Evolutionary conservation across 1,284 basidiomycete genomes (phyloP).

Genomic region (Neonothopanus nambi): DNA sequence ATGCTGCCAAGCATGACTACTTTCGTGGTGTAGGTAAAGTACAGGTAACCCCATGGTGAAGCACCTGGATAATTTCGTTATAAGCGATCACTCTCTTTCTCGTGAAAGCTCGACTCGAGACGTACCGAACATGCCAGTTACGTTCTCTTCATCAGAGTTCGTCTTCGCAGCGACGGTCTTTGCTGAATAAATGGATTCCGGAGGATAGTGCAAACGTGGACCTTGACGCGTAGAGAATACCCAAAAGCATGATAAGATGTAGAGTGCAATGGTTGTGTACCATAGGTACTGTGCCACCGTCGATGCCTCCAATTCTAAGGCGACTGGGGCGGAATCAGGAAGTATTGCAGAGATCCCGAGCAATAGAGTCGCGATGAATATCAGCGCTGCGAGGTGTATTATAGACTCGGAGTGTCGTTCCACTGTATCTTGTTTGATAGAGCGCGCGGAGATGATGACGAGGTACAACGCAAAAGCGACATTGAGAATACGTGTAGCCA

Average conservation of each 20-base stretch:
- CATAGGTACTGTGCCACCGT: conserved; percentile 37
- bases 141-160: conserved; percentile 61
- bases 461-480: conserved; percentile 62
- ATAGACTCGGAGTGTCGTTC: conserved; percentile 60
- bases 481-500: conserved; percentile 50
- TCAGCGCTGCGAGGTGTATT: conserved; percentile 64
- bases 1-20: conserved; percentile 81
- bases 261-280: conserved; percentile 51
- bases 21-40: conserved; percentile 84
- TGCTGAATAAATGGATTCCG: conserved; percentile 70
- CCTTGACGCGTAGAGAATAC: conserved; percentile 67
- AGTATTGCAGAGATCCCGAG: conserved; percentile 54
- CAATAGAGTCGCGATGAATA: conserved; percentile 52
- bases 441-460: conserved; percentile 50
- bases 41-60: conserved; percentile 59
- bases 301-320: conserved; percentile 15
- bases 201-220: conserved; percentile 72
- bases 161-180: conserved; percentile 61
- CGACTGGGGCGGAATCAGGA: conserved; percentile 41
- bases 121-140: conserved; percentile 51
- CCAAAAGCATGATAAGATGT: conserved; percentile 47
- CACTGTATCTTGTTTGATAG: conserved; percentile 52
- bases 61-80: conserved; percentile 30
- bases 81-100: neutral
- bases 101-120: conserved; percentile 27